phyloP scores from a whole-genome alignment of 177 flowering plant species.

The Vitis hybrid region DNA sequence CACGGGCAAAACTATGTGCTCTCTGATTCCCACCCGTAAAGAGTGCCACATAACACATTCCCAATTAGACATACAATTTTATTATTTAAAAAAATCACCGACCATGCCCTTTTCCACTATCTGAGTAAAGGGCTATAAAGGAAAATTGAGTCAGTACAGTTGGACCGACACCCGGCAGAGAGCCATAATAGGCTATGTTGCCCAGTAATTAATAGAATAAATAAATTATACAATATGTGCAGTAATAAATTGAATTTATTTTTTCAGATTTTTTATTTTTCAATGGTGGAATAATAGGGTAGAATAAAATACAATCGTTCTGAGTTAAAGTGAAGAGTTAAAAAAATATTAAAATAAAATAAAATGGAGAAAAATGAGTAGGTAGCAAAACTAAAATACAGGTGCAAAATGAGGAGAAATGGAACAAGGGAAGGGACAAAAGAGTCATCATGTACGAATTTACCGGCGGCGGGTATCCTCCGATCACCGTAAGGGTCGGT shows the following conservation, averaged over 20 bases:
- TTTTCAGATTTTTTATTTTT: conserved; percentile 25
- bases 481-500: conserved; percentile 29
- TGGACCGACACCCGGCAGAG: too few species aligned
- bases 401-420: conserved; percentile 10
- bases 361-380: conserved; percentile 17
- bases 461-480: conserved; percentile 21
- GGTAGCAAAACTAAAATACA: background rate
- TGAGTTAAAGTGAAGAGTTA: conserved; percentile 11
- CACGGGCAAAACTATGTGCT: too few species aligned
- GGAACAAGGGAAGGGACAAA: conserved; percentile 2
- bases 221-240: background rate
- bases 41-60: too few species aligned
- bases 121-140: too few species aligned
- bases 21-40: too few species aligned
- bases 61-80: too few species aligned
- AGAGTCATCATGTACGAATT: conserved; percentile 20
- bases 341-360: conserved; percentile 9
- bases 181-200: background rate
- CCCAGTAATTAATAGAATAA: background rate
- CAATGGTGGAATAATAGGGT: conserved; percentile 36
- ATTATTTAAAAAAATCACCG: too few species aligned
- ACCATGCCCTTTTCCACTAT: too few species aligned
- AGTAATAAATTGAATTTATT: conserved; percentile 22
- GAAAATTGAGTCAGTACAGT: too few species aligned
- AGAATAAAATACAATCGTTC: conserved; percentile 37